Percentiles rank a stretch among this genome's conserved stretches.
These are phyloP conservation scores for Schizosaccharomyces japonicus DNA, from an alignment of 805 yeast species.

Conservation along the genomic window DNA sequence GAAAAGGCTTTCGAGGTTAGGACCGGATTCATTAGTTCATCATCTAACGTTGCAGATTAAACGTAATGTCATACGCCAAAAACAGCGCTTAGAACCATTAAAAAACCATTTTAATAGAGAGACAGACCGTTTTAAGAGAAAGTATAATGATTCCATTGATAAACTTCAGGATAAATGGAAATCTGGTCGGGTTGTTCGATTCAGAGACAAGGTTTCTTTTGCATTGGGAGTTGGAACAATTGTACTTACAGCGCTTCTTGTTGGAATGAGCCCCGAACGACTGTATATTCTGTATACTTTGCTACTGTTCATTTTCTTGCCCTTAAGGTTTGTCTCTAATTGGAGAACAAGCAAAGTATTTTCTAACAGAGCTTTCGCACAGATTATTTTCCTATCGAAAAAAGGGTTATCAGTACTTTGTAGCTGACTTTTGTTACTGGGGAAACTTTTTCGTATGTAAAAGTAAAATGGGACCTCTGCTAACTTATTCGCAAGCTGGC, in stretches of 20 bases:
- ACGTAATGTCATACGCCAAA: neutral
- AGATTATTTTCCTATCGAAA: conserved; percentile 37
- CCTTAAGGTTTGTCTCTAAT: conserved; percentile 39
- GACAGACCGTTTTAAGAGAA: conserved; percentile 14
- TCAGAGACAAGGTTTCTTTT: conserved; percentile 58
- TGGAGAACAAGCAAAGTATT: too few relatives aligned
- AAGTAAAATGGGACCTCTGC: neutral
- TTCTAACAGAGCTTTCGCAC: neutral
- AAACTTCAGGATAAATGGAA: conserved; percentile 15
- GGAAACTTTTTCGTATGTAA: conserved; percentile 33
- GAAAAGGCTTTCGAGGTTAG: neutral
- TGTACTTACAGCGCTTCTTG: conserved; percentile 46
- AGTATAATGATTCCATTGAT: conserved; percentile 13
- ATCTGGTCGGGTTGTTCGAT: conserved; percentile 14
- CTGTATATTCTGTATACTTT: conserved; percentile 56
- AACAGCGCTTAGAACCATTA: neutral
- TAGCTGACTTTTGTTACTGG: conserved; percentile 84
- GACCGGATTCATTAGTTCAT: neutral
- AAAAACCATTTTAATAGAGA: conserved; percentile 12
- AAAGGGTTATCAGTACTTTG: conserved; percentile 54
- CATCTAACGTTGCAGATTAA: neutral
- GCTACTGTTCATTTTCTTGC: conserved; percentile 41
- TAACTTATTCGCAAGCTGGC: conserved; percentile 18
- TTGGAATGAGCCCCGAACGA: conserved; percentile 54
- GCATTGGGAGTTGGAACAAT: conserved; percentile 45